phyloP scores from a whole-genome alignment of 257 asterid species.

The Rubia yunnanensis region DNA sequence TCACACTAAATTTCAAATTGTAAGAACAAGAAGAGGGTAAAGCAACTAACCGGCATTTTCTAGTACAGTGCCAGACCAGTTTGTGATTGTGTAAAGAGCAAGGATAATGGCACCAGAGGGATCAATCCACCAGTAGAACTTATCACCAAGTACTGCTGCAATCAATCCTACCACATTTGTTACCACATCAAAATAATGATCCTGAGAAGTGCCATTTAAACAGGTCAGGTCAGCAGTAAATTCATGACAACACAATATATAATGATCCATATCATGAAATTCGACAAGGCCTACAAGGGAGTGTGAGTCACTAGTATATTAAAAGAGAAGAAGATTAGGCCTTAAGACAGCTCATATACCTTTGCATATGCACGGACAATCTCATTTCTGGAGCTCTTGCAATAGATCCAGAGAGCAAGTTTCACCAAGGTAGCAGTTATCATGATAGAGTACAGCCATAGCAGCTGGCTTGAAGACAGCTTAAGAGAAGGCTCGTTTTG shows the following conservation, averaged over 20 bases:
- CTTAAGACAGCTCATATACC: conserved; percentile 28
- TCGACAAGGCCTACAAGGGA: neutral
- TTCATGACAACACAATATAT: neutral
- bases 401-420: conserved; percentile 81
- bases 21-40: neutral
- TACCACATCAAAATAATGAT: conserved; percentile 91
- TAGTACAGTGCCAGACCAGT: conserved; percentile 82
- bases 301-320: neutral
- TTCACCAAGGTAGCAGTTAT: conserved; percentile 62
- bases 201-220: conserved; percentile 31
- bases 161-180: conserved; percentile 76
- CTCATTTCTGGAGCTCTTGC: conserved; percentile 68
- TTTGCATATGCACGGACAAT: conserved; percentile 92
- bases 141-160: conserved; percentile 81
- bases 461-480: conserved; percentile 45
- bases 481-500: conserved; percentile 43
- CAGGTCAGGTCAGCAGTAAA: conserved; percentile 13
- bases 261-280: neutral
- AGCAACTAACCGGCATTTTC: conserved; percentile 69
- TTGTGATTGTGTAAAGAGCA: conserved; percentile 69
- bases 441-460: conserved; percentile 80
- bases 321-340: neutral
- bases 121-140: conserved; percentile 81
- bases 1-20: neutral
- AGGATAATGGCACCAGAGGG: conserved; percentile 80